These are phyloP conservation scores for Russula sp. DNA, from an alignment of 768 basidiomycete species.

Conservation along the genomic window DNA sequence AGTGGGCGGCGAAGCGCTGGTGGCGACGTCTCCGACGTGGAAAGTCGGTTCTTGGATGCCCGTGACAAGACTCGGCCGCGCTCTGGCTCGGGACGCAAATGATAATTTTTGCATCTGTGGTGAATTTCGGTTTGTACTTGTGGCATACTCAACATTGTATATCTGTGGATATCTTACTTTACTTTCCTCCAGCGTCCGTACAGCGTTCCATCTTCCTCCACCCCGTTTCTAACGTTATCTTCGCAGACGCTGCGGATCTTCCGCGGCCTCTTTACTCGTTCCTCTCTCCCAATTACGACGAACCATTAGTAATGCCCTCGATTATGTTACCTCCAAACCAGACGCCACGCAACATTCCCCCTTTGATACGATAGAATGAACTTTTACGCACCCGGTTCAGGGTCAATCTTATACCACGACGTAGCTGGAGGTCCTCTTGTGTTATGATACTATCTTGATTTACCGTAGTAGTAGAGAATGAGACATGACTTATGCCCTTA, in stretches of 20 bases:
- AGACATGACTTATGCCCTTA: not conserved
- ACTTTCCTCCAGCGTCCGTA: slow-evolving; percentile 1
- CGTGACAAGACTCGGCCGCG: slow-evolving; percentile 27
- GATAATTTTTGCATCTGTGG: not conserved
- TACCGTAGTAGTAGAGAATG: slow-evolving; percentile 7
- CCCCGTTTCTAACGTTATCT: not conserved
- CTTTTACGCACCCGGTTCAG: not conserved
- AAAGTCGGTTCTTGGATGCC: slow-evolving; percentile 19
- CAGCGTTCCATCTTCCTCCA: slow-evolving; percentile 6
- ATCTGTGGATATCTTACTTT: slow-evolving; percentile 11
- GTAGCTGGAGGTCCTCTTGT: slow-evolving; percentile 1
- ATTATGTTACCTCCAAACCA: slow-evolving; percentile 13
- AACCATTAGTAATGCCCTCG: slow-evolving; percentile 18
- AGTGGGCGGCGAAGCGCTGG: slow-evolving; percentile 28
- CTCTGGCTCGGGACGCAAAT: slow-evolving; percentile 24
- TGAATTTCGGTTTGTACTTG: not conserved
- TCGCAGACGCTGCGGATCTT: not conserved
- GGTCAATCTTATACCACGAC: slow-evolving; percentile 11
- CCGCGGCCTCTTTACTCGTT: not conserved
- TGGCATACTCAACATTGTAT: slow-evolving; percentile 9
- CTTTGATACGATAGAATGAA: slow-evolving; percentile 19
- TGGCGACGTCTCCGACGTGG: slow-evolving; percentile 23
- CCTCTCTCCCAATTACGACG: slow-evolving; percentile 2
- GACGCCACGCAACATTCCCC: not conserved
- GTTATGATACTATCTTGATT: slow-evolving; percentile 7